These are phyloP conservation scores for Yamadazyma mexicana DNA, from an alignment of 1,139 yeast species.

Conservation along the genomic window DNA sequence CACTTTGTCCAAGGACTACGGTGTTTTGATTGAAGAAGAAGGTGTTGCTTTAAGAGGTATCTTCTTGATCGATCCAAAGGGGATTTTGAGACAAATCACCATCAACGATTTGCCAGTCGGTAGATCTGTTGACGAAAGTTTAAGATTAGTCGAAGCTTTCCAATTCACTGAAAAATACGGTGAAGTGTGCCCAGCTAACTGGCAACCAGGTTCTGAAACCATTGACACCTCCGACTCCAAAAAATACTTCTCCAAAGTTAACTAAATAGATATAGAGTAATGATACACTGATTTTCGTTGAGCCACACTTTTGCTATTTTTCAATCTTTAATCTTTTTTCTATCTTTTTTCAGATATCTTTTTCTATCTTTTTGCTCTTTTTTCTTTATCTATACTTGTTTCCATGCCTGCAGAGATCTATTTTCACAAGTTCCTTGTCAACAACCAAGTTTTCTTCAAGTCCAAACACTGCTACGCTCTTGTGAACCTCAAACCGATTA, in stretches of 20 bases:
- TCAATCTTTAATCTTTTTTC: too few relatives aligned
- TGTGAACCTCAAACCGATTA: constrained; percentile 86
- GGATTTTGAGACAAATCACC: constrained; percentile 91
- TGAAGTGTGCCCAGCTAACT: constrained; percentile 99
- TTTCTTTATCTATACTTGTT: too few relatives aligned
- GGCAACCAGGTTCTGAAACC: constrained; percentile 97
- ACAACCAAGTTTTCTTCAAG: constrained; percentile 60
- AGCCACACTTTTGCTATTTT: too few relatives aligned
- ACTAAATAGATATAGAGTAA: constrained; percentile 3
- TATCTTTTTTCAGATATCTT: background rate
- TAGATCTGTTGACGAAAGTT: constrained; percentile 95
- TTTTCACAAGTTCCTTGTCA: constrained; percentile 59
- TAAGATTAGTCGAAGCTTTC: constrained; percentile 97
- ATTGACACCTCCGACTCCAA: constrained; percentile 82
- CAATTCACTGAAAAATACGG: constrained; percentile 98
- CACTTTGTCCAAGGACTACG: constrained; percentile 90
- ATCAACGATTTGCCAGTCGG: constrained; percentile 98
- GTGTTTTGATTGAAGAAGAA: constrained; percentile 92
- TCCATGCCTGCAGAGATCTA: constrained; percentile 23
- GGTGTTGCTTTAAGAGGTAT: constrained; percentile 98
- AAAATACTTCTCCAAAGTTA: constrained; percentile 59
- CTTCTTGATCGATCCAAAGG: constrained; percentile 96
- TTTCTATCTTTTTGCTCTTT: too few relatives aligned
- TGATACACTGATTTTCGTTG: too few relatives aligned
- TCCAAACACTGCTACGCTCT: constrained; percentile 70